Conservation (phyloP, 352 stramenopile genomes). For the Saprolegnia parasitica region DNA sequence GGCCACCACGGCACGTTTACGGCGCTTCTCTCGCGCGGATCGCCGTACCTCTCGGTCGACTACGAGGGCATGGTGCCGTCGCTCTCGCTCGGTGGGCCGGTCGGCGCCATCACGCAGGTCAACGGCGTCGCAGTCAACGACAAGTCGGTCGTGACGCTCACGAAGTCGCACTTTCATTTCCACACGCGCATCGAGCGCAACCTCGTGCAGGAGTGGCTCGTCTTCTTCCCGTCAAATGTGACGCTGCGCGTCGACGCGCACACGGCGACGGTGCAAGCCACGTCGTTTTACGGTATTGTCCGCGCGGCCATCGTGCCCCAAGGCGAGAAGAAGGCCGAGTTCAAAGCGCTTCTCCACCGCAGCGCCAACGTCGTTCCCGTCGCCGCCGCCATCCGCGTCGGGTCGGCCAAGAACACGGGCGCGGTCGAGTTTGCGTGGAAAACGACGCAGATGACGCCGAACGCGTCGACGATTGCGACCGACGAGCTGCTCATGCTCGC, state of each 20-base stretch:
- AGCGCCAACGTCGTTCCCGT: constrained; percentile 51
- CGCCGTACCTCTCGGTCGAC: constrained; percentile 77
- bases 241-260: constrained; percentile 11
- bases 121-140: constrained; percentile 47
- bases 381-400: constrained; percentile 39
- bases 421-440: constrained; percentile 60
- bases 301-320: constrained; percentile 58
- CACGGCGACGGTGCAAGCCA: background rate
- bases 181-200: constrained; percentile 15
- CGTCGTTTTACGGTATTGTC: constrained; percentile 37
- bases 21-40: constrained; percentile 49
- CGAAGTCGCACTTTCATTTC: background rate
- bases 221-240: constrained; percentile 20
- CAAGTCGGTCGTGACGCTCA: constrained; percentile 26
- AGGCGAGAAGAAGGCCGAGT: constrained; percentile 21
- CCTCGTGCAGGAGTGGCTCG: constrained; percentile 14
- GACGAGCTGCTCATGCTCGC: constrained; percentile 60
- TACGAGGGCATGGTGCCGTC: constrained; percentile 65
- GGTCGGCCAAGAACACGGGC: constrained; percentile 32
- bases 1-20: constrained; percentile 33
- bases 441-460: constrained; percentile 40
- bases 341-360: constrained; percentile 39
- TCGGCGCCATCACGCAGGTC: constrained; percentile 50
- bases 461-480: constrained; percentile 30
- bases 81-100: constrained; percentile 45